Percentiles rank a stretch among this genome's conserved stretches.
Evolutionary conservation across 139 green algal species (phyloP).

Genomic region (Chlorella sp.): DNA sequence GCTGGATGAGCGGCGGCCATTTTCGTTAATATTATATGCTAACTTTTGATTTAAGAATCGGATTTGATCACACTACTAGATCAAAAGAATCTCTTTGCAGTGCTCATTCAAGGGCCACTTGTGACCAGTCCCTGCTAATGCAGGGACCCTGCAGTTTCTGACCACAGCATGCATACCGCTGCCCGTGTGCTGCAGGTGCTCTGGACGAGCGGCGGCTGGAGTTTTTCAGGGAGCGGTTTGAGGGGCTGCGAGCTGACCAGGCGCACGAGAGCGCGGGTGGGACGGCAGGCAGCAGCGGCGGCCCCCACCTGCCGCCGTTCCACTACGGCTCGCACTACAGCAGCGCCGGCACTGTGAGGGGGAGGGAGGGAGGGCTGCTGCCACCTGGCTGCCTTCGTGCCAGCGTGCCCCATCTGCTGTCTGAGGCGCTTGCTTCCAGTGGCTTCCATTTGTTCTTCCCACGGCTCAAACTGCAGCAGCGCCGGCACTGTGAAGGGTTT

Average conservation of each 20-base stretch:
- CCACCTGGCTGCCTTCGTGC: neutral
- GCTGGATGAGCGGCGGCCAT: constrained; percentile 70
- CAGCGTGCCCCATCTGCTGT: neutral
- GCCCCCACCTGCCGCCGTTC: constrained; percentile 72
- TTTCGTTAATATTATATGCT: too few species aligned
- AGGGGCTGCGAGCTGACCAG: constrained; percentile 29
- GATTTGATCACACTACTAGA: too few species aligned
- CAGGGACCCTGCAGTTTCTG: neutral
- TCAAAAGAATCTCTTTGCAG: too few species aligned
- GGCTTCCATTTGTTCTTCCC: neutral
- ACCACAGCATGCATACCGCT: neutral
- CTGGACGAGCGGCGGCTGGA: constrained; percentile 82
- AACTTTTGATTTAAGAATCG: too few species aligned
- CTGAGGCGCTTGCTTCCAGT: neutral
- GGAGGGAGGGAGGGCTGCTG: neutral
- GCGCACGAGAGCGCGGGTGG: constrained; percentile 7
- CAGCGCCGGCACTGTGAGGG: constrained; percentile 63
- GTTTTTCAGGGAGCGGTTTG: constrained; percentile 68
- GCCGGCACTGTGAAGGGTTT: too few species aligned
- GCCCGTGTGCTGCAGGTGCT: constrained; percentile 57
- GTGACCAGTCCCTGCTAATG: too few species aligned
- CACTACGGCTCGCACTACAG: constrained; percentile 97
- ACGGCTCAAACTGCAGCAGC: too few species aligned
- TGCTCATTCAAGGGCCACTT: too few species aligned
- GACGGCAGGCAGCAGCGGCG: constrained; percentile 1